Percentiles rank a stretch among this genome's conserved stretches.
Evolutionary conservation across 164 flowering plant species (phyloP).

Genomic region (Dillenia turbinata): DNA sequence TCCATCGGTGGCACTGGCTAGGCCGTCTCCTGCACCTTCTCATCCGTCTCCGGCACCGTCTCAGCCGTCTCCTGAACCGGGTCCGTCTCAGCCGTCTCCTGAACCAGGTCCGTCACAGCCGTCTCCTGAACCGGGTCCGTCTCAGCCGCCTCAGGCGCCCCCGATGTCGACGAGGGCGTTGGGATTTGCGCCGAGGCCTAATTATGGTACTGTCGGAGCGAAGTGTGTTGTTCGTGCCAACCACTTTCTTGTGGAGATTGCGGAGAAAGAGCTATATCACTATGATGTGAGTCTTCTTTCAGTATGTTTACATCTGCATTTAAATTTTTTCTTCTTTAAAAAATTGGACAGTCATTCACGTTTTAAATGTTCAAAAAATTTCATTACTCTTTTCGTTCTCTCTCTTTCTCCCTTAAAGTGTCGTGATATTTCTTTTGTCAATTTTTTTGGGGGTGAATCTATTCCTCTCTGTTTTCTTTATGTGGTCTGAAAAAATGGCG

Average conservation of each 20-base stretch:
- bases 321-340: background rate
- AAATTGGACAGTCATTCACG: background rate
- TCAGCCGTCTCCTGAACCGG: background rate
- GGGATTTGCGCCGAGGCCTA: slow-evolving; percentile 46
- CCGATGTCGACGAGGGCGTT: slow-evolving; percentile 38
- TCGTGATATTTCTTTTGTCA: too few species aligned
- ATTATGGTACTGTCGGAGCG: slow-evolving; percentile 36
- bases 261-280: slow-evolving; percentile 41
- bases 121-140: background rate
- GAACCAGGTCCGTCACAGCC: slow-evolving; percentile 12
- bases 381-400: too few species aligned
- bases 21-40: background rate
- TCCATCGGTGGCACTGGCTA: background rate
- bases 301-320: too few species aligned
- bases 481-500: too few species aligned
- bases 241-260: slow-evolving; percentile 52
- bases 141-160: slow-evolving; percentile 2
- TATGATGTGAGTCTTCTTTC: slow-evolving; percentile 54
- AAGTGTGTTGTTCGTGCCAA: slow-evolving; percentile 51
- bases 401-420: too few species aligned
- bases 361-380: background rate
- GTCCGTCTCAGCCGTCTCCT: slow-evolving; percentile 7
- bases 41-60: background rate
- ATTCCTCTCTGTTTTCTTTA: too few species aligned
- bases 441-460: too few species aligned